Evolutionary conservation across 192 early-diverging fungal species (phyloP).

Genomic region (Rhizophlyctis rosea): DNA sequence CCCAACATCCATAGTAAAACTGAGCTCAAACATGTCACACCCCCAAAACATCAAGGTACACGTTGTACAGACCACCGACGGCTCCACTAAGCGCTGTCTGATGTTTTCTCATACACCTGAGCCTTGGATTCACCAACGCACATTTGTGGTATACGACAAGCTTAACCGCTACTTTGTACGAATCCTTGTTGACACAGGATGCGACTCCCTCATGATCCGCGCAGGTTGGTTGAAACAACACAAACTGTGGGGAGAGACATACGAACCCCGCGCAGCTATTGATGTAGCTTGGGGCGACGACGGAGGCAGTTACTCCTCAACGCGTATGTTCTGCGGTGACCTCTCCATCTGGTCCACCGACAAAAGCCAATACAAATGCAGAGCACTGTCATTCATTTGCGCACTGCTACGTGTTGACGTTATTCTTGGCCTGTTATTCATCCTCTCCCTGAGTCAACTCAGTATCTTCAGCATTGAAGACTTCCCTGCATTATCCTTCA

Average conservation of each 20-base stretch:
- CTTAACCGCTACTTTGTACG: slow-evolving; percentile 1
- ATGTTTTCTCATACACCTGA: too few species aligned
- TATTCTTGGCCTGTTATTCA: not conserved
- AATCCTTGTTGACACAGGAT: slow-evolving; percentile 3
- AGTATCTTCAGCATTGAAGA: not conserved
- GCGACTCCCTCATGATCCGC: slow-evolving; percentile 1
- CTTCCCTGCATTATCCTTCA: not conserved
- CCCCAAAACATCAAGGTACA: too few species aligned
- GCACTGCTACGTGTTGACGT: not conserved
- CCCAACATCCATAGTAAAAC: too few species aligned
- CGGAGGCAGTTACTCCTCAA: not conserved
- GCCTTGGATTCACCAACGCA: not conserved
- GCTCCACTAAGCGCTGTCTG: too few species aligned
- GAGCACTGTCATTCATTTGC: not conserved
- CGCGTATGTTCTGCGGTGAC: not conserved
- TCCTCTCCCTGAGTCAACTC: not conserved
- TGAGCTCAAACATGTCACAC: too few species aligned
- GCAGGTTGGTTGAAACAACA: not conserved
- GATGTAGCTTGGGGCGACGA: not conserved
- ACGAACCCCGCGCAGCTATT: not conserved
- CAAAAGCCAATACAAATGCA: not conserved
- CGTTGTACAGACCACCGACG: too few species aligned
- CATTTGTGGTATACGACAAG: not conserved
- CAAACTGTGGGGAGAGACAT: not conserved
- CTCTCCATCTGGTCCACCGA: not conserved